Evolutionary conservation across 1,139 yeast genomes (phyloP), one percentile per base, ranked within the genome.

Genomic region (Debaryomyces coudertii): DNA sequence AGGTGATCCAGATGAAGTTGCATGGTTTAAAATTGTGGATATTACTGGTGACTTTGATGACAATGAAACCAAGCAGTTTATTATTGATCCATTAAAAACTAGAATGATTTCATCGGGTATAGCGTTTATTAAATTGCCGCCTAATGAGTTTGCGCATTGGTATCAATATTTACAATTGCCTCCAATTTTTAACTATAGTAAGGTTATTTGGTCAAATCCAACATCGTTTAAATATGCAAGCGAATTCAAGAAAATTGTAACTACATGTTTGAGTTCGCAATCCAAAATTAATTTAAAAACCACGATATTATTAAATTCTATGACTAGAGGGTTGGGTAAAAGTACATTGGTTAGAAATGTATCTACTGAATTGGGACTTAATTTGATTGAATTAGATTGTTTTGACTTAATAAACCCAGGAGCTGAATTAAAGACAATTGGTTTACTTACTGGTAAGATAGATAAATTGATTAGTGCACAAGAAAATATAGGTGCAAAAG

Each of bases 281-380:
- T 35, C 64, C 43, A 61, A 61, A 61, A 57, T 69, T 9, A 62
- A 73, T 5, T 61, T 88, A 36, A 78, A 76, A 44, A 85, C 95
- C 0, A 77, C 90, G 0, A 71, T 90, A 0, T 62, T 92, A 28
- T 62, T 93, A 25, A 80, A 79, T 43, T 88, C 97, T 2, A 71
- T 83, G 59, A 79, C 83, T 28, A 72, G 95, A 45, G 92, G 89
- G 5, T 81, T 88, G 7, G 99, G 99, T 0, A 93, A 93, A 58
- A 63, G 86, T 0, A 80, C 85, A 0, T 61, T 87, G 30, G 79
- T 89, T 0, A 66, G 78, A 46, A 79, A 80, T 47, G 59, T 83
- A 1, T 76, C 87, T 0, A 64, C 71, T 6, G 79, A 79, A 33
- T 62, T 85, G 44, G 97, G 97, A 0, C 65, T 85, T 18, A 87